Evolutionary conservation across 208 protist species (phyloP), one percentile per base, ranked within the genome.

Genomic region (Wallacemonas collosoma): DNA sequence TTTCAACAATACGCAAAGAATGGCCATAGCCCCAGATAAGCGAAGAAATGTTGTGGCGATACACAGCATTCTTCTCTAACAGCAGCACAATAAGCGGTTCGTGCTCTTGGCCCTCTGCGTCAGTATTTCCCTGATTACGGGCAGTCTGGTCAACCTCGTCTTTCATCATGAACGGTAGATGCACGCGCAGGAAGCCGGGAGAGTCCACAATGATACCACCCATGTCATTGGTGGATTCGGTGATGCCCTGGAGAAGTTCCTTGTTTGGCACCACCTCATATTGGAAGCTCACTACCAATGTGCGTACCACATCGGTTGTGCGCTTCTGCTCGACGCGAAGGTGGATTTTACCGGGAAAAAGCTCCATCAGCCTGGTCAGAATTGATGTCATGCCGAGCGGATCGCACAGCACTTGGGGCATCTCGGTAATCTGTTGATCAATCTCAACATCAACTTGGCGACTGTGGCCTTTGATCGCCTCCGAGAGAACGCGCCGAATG

Each of bases 41-140:
- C 12, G 67, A 77, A 12, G 83, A 92, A 60, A 89, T 88, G 60
- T 92, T 87, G 80, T 87, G 81, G 3, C 87, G 76, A 51, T 89
- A 87, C 7, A 89, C 81, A 9, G 83, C 81, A 71, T 88, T 92
- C 54, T 92, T 89, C 65, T 92, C 83, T 7, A 91, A 62, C 4
- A 91, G 63, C 8, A 92, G 76, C 36, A 89, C 80, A 39, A 83
- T 81, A 17, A 92, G 74, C 8, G 87, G 79, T 43, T 86, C 82
- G 54, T 83, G 76, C 14, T 68, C 82, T n/a, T 69, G 77, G 2
- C 56, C 53, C 39, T 82, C 81, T 17, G 77, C 69, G 11, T 64
- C 62, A 47, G 73, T 47, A 44, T 73, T 56, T 11, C 73, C 68
- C 36, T 82, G 75, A 1, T 76, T 77, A 3, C 67, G 71, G 41